A percentile compares a stretch with the other conserved stretches of the same genome.
These are phyloP conservation scores for Henckelia pumila DNA, from an alignment of 257 asterid species.

Conservation along the genomic window DNA sequence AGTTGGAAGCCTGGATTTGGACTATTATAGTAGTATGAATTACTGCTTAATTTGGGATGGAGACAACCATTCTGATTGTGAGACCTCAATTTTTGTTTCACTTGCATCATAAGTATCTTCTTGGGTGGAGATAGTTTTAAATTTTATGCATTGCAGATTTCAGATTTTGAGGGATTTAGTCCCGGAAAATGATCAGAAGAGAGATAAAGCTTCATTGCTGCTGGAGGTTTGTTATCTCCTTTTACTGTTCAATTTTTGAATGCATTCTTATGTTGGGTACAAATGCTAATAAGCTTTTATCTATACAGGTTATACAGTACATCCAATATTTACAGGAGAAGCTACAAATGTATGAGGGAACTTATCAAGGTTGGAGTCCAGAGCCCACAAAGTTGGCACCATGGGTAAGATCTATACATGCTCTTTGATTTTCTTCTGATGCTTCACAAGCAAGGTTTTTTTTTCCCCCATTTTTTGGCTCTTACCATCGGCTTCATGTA, in stretches of 20 bases:
- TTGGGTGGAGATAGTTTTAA: slow-evolving; percentile 20
- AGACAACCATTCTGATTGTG: not conserved
- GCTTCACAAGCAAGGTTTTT: slow-evolving; percentile 18
- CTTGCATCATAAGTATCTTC: slow-evolving; percentile 1
- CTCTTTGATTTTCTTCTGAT: slow-evolving; percentile 18
- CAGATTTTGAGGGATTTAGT: slow-evolving; percentile 66
- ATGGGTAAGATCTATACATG: slow-evolving; percentile 49
- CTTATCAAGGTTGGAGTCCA: slow-evolving; percentile 70
- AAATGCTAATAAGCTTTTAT: slow-evolving; percentile 21
- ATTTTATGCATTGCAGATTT: slow-evolving; percentile 46
- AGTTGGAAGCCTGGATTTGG: not conserved
- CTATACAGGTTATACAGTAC: slow-evolving; percentile 83
- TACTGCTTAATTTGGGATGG: not conserved
- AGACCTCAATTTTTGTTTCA: not conserved
- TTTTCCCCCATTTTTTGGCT: not conserved
- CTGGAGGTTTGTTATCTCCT: slow-evolving; percentile 59
- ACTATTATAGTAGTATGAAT: not conserved
- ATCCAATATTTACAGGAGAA: slow-evolving; percentile 72
- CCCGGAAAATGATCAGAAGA: slow-evolving; percentile 79
- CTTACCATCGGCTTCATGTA: not conserved
- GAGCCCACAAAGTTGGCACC: slow-evolving; percentile 64
- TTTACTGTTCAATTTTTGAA: slow-evolving; percentile 2
- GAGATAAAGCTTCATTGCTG: slow-evolving; percentile 79
- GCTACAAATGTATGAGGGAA: slow-evolving; percentile 57
- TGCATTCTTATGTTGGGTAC: not conserved